Percentiles rank a stretch among this genome's conserved stretches.
phyloP scores from a whole-genome alignment of 768 basidiomycete genomes.

The Lactarius hengduanensis region DNA sequence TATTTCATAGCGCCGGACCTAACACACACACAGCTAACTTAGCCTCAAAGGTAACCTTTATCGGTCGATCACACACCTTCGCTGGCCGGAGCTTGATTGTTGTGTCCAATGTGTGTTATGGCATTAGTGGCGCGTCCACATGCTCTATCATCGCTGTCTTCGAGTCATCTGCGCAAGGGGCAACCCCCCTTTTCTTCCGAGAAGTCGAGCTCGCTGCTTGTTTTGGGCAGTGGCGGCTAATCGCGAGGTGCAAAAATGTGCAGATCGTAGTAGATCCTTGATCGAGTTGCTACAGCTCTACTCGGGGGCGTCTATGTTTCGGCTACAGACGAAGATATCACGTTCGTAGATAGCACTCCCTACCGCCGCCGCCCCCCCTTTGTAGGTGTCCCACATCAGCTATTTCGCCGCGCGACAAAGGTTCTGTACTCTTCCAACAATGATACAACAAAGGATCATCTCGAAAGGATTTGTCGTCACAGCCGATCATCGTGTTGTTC shows the following conservation, averaged over 20 bases:
- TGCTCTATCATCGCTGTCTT: slow-evolving; percentile 1
- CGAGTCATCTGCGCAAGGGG: background rate
- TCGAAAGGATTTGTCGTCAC: background rate
- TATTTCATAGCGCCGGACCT: background rate
- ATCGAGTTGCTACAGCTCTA: background rate
- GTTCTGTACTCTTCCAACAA: background rate
- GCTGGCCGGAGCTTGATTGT: background rate
- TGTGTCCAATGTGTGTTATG: background rate
- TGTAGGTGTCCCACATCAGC: background rate
- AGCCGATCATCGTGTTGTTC: slow-evolving; percentile 9
- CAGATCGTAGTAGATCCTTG: slow-evolving; percentile 2
- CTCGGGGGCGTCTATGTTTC: background rate
- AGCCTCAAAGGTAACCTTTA: background rate
- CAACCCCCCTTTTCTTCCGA: background rate
- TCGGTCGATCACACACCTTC: background rate
- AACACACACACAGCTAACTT: background rate
- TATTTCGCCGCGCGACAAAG: background rate
- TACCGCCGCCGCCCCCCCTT: background rate
- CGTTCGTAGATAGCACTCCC: background rate
- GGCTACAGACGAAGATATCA: background rate
- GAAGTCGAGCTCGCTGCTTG: background rate
- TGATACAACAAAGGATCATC: background rate
- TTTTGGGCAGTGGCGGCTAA: background rate
- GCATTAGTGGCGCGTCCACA: background rate
- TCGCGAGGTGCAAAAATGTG: background rate